Evolutionary conservation across 495 filamentous ascomycete genomes (phyloP).

Genomic region (Talaromyces trachyspermus): DNA sequence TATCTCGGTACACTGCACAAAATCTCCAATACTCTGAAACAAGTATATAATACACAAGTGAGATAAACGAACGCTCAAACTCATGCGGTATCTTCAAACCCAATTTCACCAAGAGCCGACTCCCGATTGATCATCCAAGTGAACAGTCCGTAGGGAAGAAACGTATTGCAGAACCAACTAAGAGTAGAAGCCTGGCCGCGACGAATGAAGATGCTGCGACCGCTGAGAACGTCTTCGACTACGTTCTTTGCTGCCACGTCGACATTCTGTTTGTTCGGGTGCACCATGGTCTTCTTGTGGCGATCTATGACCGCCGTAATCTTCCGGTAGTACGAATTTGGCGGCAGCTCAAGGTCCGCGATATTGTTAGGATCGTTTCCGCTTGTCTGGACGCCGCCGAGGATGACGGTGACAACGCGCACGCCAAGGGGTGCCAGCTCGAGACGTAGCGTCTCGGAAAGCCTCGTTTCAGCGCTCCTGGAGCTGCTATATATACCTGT

Average conservation of each 20-base stretch:
- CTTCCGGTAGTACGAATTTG: conserved; percentile 14
- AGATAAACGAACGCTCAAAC: no score
- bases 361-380: conserved; percentile 14
- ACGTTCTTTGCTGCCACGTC: conserved; percentile 13
- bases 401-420: conserved; percentile 18
- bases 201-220: conserved; percentile 11
- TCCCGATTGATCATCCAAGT: background rate
- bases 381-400: conserved; percentile 14
- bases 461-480: conserved; percentile 19
- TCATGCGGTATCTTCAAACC: no score
- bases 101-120: conserved; percentile 1
- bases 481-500: conserved; percentile 21
- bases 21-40: no score
- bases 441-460: conserved; percentile 24
- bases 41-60: no score
- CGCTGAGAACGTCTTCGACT: conserved; percentile 14
- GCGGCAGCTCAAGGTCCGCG: conserved; percentile 13
- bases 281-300: conserved; percentile 14
- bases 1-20: no score
- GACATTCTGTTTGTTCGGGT: conserved; percentile 16
- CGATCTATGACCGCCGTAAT: conserved; percentile 13
- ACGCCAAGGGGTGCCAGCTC: conserved; percentile 29
- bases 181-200: conserved; percentile 15
- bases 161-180: conserved; percentile 16
- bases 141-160: conserved; percentile 10